Evolutionary conservation across 441 rosid species (phyloP), one percentile per base, ranked within the genome.

Genomic region (Eruca vesicaria): DNA sequence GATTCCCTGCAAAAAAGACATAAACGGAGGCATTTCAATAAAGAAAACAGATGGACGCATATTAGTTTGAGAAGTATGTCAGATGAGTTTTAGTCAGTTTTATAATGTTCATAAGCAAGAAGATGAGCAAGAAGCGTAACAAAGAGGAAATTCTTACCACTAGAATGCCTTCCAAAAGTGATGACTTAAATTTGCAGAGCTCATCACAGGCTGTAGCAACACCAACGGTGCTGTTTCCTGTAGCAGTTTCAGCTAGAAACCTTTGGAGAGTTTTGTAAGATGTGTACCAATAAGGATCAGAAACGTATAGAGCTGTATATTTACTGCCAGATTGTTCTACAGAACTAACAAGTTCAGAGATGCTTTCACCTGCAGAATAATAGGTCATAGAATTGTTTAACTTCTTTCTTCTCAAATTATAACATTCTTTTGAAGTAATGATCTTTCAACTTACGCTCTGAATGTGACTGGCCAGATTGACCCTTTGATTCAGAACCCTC

Each of bases 101-200:
- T 45, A 32, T 19, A 0, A 33, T 15, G 23, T 74, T 57, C 32
- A 66, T 36, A 36, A 10, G 43, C 1, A 38, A 1, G 12, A 38
- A 12, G 3, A 45, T 32, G 8, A 20, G 66, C 9, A 59, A 76
- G 64, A 41, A 32, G 56, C 32, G 23, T 31, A 38, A 35, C 12
- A 71, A 7, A 7, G 58, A 63, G 68, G 63, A 36, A 63, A 33
- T 73, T 84, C 62, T 74, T 80, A 94, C 99, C 78, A 88, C 97
- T n/a, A 92, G 73, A 70, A 90, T 75, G 78, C 99, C 99, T 81
- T 94, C 98, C 79, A 90, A 73, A 73, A 94, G 92, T 5, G 98
- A 87, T 63, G 99, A 81, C 80, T 92, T 94, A 74, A 92, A 72
- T 79, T 82, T 80, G 90, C 99, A 92, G 78, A 94, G 86, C 77